Evolutionary conservation across 2,329 filamentous ascomycete genomes (phyloP), one percentile per base, ranked within the genome.

Genomic region (Colletotrichum tropicale): DNA sequence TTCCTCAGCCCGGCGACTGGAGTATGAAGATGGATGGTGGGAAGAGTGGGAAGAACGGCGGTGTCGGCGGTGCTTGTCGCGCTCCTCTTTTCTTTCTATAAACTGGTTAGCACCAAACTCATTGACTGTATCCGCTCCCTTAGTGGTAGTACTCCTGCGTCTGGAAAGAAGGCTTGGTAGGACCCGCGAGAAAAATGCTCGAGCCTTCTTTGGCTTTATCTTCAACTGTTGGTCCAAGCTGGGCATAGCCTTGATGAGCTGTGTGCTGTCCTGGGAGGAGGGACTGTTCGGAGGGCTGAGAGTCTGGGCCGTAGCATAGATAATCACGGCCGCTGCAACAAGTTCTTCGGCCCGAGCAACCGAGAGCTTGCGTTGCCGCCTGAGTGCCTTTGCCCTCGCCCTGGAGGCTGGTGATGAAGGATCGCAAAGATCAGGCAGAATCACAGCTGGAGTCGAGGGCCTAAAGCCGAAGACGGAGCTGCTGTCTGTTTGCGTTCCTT

Each of bases 51-150:
- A 80, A 13, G 81, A 86, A 74, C 82, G 82, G 68, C 85, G 86
- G 77, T 85, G 85, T 77, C 85, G 85, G 76, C 85, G 86, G 75
- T 84, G 86, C 77, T 83, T 82, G 64, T 86, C 85, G 73, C 67
- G 79, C 79, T 89, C 87, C 84, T 89, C 89, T 90, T 83, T 88
- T 78, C 89, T 88, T 84, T 89, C 89, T 91, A 86, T 85, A 83
- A 86, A 88, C 81, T 88, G 85, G 89, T 91, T 87, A 91, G 89
- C 86, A 88, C 88, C 86, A 83, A 86, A 85, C 83, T 84, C 82
- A 81, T 83, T 81, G 84, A 87, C 82, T 80, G 84, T 85, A 78
- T 83, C 81, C 83, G 79, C 82, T 79, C 79, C 80, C 81, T 78
- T 85, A 75, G 73, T 75, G 73, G 73, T 83, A 81, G 81, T 82